A percentile compares a stretch with the other conserved stretches of the same genome.
Conservation (phyloP, 805 yeast genomes). For the Blastobotrys americana region DNA sequence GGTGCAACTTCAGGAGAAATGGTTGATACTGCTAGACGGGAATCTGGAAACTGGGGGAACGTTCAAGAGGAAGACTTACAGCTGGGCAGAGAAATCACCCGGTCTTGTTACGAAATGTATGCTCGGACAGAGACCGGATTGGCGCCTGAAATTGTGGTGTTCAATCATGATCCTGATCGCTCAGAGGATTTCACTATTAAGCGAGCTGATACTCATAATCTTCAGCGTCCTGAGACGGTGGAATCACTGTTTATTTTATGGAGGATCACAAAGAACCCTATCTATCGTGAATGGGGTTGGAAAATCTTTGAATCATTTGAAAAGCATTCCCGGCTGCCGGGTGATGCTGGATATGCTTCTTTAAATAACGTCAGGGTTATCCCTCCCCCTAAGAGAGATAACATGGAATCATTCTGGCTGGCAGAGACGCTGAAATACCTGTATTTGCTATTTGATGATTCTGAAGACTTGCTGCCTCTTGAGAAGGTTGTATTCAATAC, state of each 20-base stretch:
- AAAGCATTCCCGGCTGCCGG: slow-evolving; percentile 46
- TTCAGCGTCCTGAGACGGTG: slow-evolving; percentile 91
- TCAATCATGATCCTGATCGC: slow-evolving; percentile 48
- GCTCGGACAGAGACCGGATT: slow-evolving; percentile 67
- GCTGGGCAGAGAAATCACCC: slow-evolving; percentile 66
- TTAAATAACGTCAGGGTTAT: slow-evolving; percentile 55
- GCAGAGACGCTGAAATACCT: slow-evolving; percentile 88
- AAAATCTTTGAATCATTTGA: slow-evolving; percentile 70
- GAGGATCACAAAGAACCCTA: slow-evolving; percentile 70
- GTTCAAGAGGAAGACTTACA: slow-evolving; percentile 55
- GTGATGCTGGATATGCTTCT: slow-evolving; percentile 51
- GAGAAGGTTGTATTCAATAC: slow-evolving; percentile 75
- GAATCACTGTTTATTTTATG: slow-evolving; percentile 78
- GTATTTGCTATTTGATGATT: slow-evolving; percentile 67
- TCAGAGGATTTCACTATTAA: slow-evolving; percentile 64
- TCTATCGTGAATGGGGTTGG: slow-evolving; percentile 85
- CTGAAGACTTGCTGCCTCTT: slow-evolving; percentile 49
- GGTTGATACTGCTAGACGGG: slow-evolving; percentile 46
- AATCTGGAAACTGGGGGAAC: slow-evolving; percentile 44
- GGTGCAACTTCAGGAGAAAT: slow-evolving; percentile 80
- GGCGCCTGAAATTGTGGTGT: slow-evolving; percentile 82
- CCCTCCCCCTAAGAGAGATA: slow-evolving; percentile 54
- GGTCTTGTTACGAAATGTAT: slow-evolving; percentile 82
- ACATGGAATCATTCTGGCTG: slow-evolving; percentile 88
- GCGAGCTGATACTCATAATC: slow-evolving; percentile 67